Base-by-base conservation (phyloP, 1,284 basidiomycete species). In the Tilletia indica region DNA sequence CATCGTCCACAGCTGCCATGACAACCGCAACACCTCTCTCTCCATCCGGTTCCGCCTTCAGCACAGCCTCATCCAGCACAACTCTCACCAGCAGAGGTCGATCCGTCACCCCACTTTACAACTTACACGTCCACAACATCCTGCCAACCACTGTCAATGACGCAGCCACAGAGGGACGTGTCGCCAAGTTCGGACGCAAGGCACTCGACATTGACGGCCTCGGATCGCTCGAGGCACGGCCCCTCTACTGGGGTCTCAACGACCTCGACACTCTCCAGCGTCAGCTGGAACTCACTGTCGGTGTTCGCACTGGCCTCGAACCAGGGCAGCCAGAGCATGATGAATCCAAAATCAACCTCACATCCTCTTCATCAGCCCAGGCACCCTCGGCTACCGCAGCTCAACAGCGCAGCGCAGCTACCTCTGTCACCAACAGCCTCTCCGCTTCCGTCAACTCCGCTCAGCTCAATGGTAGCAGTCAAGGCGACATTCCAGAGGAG, bases 121-220 rank as follows among this genome's bases (percentile, higher is more conserved):
- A 96, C 80, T 88, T 98, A 45, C 91, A 92, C 70, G 92, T 91
- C 2, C 95, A 99, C 85, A 93, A 93, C 76, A 93, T 98, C 71
- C 89, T 96, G 87, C 91, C 93, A 11, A 95, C 95, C 74, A 90
- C 91, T 39, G 91, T 97, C 71, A 90, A 93, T 42, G 93, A 95
- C 80, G 93, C 93, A 0, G 94, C 94, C 2, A 99, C 96, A 0
- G 96, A 98, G 76, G 92, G 92, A 39, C 93, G 93, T 84, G 91
- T 99, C 12, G 94, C 95, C 19, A 93, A 91, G 81, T 97, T 97
- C 83, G 87, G 89, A 75, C 93, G 91, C 80, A 90, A 92, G 16
- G 91, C 92, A 0, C 86, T 86, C 42, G 85, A 86, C 21, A 73
- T 86, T 25, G 73, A 80, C 21, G 84, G 78, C 0, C 80, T 86